Percentiles rank a stretch among this genome's conserved stretches.
Conservation (phyloP, 2,329 filamentous ascomycete species). For the Nothopassalora personata region DNA sequence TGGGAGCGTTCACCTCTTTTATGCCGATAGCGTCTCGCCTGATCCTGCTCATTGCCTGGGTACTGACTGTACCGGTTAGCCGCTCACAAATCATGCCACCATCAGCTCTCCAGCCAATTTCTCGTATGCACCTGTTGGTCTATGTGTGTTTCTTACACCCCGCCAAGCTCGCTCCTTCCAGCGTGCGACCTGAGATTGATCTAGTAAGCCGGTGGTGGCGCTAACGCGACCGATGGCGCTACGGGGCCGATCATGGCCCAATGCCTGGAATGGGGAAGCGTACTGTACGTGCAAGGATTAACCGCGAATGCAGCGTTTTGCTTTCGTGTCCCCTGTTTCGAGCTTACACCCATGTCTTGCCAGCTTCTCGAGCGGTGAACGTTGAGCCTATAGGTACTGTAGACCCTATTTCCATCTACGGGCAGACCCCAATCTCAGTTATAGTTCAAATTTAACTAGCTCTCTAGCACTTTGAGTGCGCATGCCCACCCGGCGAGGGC, state of each 20-base stretch:
- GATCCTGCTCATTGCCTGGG: too few relatives aligned
- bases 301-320: background rate
- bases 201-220: background rate
- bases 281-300: background rate
- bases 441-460: background rate
- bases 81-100: background rate
- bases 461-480: too few relatives aligned
- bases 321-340: background rate
- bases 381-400: too few relatives aligned
- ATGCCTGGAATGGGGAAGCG: background rate
- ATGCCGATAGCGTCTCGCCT: too few relatives aligned
- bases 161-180: background rate
- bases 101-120: background rate
- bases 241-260: background rate
- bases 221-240: too few relatives aligned
- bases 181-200: background rate
- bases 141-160: background rate
- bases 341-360: background rate
- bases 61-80: background rate
- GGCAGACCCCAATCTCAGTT: background rate
- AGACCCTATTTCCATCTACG: too few relatives aligned
- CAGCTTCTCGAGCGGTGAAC: background rate
- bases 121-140: background rate
- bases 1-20: background rate
- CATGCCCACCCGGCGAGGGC: too few relatives aligned